Evolutionary conservation across 2,329 filamentous ascomycete genomes (phyloP).

Genomic region (Pleomassaria siparia): DNA sequence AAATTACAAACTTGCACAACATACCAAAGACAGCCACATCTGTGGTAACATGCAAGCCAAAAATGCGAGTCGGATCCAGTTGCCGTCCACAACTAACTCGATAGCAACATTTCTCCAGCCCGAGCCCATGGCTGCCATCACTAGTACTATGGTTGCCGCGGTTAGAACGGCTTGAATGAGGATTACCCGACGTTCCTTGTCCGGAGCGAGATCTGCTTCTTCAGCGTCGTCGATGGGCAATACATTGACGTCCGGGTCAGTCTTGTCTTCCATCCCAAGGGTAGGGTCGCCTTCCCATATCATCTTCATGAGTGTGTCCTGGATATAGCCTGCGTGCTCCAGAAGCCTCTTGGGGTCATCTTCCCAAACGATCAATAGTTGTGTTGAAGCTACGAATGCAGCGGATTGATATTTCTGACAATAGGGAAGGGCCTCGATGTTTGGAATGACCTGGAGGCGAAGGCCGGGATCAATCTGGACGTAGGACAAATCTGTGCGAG

Average conservation of each 20-base stretch:
- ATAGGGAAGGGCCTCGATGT: slow-evolving; percentile 57
- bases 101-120: slow-evolving; percentile 60
- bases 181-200: slow-evolving; percentile 52
- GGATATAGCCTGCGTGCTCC: slow-evolving; percentile 69
- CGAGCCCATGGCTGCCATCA: slow-evolving; percentile 56
- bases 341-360: slow-evolving; percentile 74
- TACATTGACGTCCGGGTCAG: slow-evolving; percentile 38
- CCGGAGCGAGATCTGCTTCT: slow-evolving; percentile 33
- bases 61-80: slow-evolving; percentile 58
- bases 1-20: slow-evolving; percentile 10
- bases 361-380: slow-evolving; percentile 77
- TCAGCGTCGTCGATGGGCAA: slow-evolving; percentile 15
- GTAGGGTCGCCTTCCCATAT: slow-evolving; percentile 57
- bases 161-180: slow-evolving; percentile 60
- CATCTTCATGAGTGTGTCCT: slow-evolving; percentile 74
- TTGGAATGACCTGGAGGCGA: slow-evolving; percentile 63
- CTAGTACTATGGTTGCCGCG: slow-evolving; percentile 55
- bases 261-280: slow-evolving; percentile 42
- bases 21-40: slow-evolving; percentile 59
- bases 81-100: slow-evolving; percentile 56
- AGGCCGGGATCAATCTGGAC: slow-evolving; percentile 62
- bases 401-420: slow-evolving; percentile 78
- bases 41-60: slow-evolving; percentile 56
- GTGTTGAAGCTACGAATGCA: slow-evolving; percentile 72
- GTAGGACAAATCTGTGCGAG: slow-evolving; percentile 53